Percentiles rank a stretch among this genome's conserved stretches.
Conservation (phyloP, 2,329 filamentous ascomycete genomes). For the Phaeosphaeriaceae sp. region DNA sequence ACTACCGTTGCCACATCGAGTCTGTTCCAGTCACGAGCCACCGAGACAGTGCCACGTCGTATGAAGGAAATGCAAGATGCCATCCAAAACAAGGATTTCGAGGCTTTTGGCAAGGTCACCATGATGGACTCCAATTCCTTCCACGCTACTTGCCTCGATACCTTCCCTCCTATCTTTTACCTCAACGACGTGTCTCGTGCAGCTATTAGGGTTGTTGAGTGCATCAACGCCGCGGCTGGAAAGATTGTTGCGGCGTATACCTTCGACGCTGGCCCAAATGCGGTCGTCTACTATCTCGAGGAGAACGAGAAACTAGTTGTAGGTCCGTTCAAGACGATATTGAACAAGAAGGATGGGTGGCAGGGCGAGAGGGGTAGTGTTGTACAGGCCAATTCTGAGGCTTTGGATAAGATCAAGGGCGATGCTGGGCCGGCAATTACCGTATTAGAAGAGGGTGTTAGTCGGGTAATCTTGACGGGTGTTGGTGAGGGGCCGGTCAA, state of each 20-base stretch:
- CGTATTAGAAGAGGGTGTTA: slow-evolving; percentile 76
- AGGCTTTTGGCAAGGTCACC: slow-evolving; percentile 83
- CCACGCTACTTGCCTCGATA: slow-evolving; percentile 93
- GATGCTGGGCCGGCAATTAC: slow-evolving; percentile 47
- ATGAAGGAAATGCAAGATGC: slow-evolving; percentile 88
- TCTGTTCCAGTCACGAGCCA: slow-evolving; percentile 80
- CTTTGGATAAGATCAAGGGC: slow-evolving; percentile 69
- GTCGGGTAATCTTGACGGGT: slow-evolving; percentile 85
- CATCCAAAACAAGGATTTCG: slow-evolving; percentile 79
- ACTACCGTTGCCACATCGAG: slow-evolving; percentile 89
- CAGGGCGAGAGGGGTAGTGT: slow-evolving; percentile 61
- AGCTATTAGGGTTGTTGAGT: slow-evolving; percentile 86
- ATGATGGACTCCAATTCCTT: slow-evolving; percentile 98
- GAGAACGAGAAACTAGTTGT: slow-evolving; percentile 75
- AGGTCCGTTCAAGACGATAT: slow-evolving; percentile 74
- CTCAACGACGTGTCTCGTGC: slow-evolving; percentile 92
- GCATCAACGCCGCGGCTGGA: slow-evolving; percentile 81
- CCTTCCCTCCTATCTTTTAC: slow-evolving; percentile 97
- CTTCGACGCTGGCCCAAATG: slow-evolving; percentile 96
- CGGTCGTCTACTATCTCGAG: slow-evolving; percentile 92
- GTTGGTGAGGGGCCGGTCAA: slow-evolving; percentile 89
- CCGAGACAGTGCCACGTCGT: slow-evolving; percentile 77
- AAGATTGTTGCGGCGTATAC: slow-evolving; percentile 90
- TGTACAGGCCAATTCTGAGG: slow-evolving; percentile 55
- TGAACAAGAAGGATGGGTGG: slow-evolving; percentile 74